Conservation (phyloP, 768 basidiomycete species). For the Lactarius trivialis region DNA sequence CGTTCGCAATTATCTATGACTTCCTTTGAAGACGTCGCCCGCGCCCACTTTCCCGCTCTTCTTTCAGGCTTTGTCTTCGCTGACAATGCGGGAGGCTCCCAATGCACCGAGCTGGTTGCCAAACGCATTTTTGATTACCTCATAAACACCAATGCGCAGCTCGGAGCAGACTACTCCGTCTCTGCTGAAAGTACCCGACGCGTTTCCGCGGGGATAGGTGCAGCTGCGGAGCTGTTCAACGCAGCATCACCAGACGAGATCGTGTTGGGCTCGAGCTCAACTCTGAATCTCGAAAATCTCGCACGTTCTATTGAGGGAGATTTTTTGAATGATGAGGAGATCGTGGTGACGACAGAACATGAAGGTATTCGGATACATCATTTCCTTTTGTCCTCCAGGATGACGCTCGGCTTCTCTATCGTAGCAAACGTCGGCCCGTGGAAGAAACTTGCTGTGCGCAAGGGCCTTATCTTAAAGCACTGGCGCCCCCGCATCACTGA, state of each 20-base stretch:
- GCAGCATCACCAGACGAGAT: constrained; percentile 58
- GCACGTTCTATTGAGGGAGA: constrained; percentile 52
- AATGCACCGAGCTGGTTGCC: constrained; percentile 47
- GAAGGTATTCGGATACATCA: constrained; percentile 44
- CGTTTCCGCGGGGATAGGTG: constrained; percentile 41
- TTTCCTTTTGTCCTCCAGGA: background rate
- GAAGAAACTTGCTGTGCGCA: constrained; percentile 63
- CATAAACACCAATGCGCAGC: constrained; percentile 64
- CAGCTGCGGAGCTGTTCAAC: constrained; percentile 56
- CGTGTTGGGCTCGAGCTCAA: constrained; percentile 60
- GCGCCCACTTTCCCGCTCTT: constrained; percentile 59
- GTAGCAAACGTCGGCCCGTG: constrained; percentile 75
- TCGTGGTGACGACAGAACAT: constrained; percentile 74
- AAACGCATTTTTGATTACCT: constrained; percentile 63
- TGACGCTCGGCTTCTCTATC: background rate
- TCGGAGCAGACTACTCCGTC: constrained; percentile 62
- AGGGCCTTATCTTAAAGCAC: constrained; percentile 46
- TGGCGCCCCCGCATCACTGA: constrained; percentile 45
- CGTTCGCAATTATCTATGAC: background rate
- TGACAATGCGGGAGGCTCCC: constrained; percentile 76
- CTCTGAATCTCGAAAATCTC: constrained; percentile 63
- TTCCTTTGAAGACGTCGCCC: constrained; percentile 37
- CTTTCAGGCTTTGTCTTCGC: constrained; percentile 56
- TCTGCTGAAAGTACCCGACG: constrained; percentile 49
- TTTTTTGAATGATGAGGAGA: constrained; percentile 57